phyloP scores from a whole-genome alignment of 2,329 filamentous ascomycete species.

The Monascus ruber region DNA sequence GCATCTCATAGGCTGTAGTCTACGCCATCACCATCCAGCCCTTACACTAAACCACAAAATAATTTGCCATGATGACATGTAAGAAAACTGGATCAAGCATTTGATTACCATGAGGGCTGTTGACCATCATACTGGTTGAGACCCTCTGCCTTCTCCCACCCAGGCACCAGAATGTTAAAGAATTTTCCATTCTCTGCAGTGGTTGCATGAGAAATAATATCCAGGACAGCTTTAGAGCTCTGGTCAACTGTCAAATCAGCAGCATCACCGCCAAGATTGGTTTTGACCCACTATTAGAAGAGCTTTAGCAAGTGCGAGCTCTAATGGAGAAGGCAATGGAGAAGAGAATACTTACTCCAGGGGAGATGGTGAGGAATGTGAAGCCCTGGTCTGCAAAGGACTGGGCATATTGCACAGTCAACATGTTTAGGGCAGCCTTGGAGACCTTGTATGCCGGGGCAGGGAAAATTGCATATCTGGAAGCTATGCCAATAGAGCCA shows the following conservation, averaged over 20 bases:
- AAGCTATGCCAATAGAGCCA: constrained; percentile 27
- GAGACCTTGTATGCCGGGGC: constrained; percentile 34
- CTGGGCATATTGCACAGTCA: constrained; percentile 30
- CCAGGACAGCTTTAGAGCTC: constrained; percentile 22
- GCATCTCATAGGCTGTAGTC: too few species aligned
- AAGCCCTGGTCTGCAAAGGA: constrained; percentile 28
- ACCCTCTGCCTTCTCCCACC: constrained; percentile 15
- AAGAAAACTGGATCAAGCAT: too few species aligned
- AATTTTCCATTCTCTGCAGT: constrained; percentile 38
- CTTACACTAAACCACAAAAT: too few species aligned
- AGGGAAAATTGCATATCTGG: constrained; percentile 10
- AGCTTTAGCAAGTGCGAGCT: not conserved
- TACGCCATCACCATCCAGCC: too few species aligned
- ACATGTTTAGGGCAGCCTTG: constrained; percentile 38
- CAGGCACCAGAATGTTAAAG: constrained; percentile 21
- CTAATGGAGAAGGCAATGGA: not conserved
- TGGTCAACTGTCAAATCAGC: constrained; percentile 29
- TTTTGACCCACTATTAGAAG: constrained; percentile 30
- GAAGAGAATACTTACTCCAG: constrained; percentile 30
- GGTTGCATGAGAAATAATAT: constrained; percentile 34
- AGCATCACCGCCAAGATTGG: constrained; percentile 25
- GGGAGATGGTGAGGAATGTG: constrained; percentile 30
- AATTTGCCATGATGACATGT: too few species aligned
- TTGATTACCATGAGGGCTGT: constrained; percentile 9
- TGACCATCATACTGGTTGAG: constrained; percentile 22